phyloP scores from a whole-genome alignment of 2,329 filamentous ascomycete genomes.

The Trichoderma sp. region DNA sequence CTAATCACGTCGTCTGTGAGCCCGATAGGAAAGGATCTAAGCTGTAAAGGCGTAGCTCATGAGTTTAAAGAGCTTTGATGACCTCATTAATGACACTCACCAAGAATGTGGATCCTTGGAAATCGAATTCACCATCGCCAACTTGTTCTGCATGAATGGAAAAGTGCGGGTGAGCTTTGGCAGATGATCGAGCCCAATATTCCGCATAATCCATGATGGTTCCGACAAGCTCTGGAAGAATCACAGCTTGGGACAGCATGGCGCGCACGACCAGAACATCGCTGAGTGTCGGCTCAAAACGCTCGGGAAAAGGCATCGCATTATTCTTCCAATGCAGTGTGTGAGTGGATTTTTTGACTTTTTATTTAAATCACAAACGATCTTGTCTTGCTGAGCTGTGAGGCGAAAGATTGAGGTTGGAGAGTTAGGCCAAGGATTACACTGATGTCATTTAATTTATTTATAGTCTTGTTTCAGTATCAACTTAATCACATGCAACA shows the following conservation, averaged over 20 bases:
- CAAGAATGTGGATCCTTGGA: background rate
- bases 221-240: constrained; percentile 57
- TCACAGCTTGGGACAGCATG: constrained; percentile 42
- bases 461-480: background rate
- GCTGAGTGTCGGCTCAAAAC: constrained; percentile 37
- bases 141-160: background rate
- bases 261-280: constrained; percentile 51
- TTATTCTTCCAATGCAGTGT: background rate
- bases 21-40: constrained; percentile 15
- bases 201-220: constrained; percentile 57
- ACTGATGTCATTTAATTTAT: constrained; percentile 8
- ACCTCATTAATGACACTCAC: background rate
- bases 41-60: background rate
- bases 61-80: background rate
- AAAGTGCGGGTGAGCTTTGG: constrained; percentile 27
- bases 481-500: background rate
- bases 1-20: background rate
- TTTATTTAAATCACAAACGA: background rate
- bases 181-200: constrained; percentile 56
- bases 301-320: constrained; percentile 1
- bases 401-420: background rate
- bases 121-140: background rate
- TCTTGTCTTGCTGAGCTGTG: background rate
- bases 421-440: background rate
- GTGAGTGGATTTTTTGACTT: background rate